A percentile compares a stretch with the other conserved stretches of the same genome.
Conservation (phyloP, 768 basidiomycete genomes). For the Hydnum rufescens region DNA sequence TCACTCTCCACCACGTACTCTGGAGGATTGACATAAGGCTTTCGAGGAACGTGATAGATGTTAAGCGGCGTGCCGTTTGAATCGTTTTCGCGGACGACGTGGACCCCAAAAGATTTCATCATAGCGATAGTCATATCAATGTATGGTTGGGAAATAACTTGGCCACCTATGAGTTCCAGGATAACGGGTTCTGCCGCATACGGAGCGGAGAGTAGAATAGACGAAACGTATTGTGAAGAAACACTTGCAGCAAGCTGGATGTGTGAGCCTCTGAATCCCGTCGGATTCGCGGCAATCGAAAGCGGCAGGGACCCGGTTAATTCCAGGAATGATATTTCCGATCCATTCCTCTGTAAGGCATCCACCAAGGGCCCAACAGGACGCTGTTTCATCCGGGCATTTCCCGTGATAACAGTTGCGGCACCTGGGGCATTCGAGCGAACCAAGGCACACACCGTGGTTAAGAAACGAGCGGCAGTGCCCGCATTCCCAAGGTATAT, state of each 20-base stretch:
- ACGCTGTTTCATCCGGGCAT: conserved; percentile 96
- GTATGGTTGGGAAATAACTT: conserved; percentile 96
- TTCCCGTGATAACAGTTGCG: conserved; percentile 76
- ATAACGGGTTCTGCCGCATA: conserved; percentile 71
- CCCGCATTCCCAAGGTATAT: conserved; percentile 95
- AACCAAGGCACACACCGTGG: conserved; percentile 86
- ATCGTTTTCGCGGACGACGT: conserved; percentile 47
- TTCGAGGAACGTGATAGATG: conserved; percentile 71
- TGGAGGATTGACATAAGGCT: conserved; percentile 54
- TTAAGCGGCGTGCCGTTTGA: conserved; percentile 44
- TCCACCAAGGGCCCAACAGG: conserved; percentile 91
- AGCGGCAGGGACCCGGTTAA: conserved; percentile 73
- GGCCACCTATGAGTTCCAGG: conserved; percentile 79
- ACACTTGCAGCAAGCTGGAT: conserved; percentile 86
- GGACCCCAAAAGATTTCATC: conserved; percentile 84
- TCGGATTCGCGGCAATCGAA: conserved; percentile 31
- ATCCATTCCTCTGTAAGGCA: conserved; percentile 67
- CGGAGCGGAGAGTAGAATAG: conserved; percentile 89
- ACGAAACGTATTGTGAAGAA: conserved; percentile 95
- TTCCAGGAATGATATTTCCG: conserved; percentile 58
- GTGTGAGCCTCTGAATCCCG: conserved; percentile 60
- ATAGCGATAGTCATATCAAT: conserved; percentile 99
- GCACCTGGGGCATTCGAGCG: conserved; percentile 23
- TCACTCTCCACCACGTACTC: conserved; percentile 87
- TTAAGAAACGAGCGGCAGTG: conserved; percentile 92